Conservation (phyloP, 1,284 basidiomycete genomes). For the Meira nashicola region DNA sequence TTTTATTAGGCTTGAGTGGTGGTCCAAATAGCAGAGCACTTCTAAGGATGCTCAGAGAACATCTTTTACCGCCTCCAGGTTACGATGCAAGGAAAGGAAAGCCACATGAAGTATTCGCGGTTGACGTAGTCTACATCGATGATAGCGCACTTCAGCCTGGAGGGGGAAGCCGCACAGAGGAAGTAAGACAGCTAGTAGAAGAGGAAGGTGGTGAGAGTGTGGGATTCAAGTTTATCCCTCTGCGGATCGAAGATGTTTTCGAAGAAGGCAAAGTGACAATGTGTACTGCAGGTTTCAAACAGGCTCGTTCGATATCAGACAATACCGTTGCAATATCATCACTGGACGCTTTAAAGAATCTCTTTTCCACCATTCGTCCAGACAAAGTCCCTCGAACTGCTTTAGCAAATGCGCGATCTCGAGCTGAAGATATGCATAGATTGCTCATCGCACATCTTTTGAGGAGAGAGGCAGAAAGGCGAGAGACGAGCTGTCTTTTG, state of each 20-base stretch:
- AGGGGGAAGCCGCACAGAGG: constrained; percentile 18
- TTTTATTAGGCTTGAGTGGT: constrained; percentile 21
- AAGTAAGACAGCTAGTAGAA: constrained; percentile 23
- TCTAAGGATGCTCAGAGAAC: constrained; percentile 9
- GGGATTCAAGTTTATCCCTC: constrained; percentile 22
- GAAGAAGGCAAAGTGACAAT: constrained; percentile 3
- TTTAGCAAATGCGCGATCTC: constrained; percentile 30
- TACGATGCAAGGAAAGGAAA: constrained; percentile 9
- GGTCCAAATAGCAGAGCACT: constrained; percentile 17
- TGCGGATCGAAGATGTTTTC: constrained; percentile 33
- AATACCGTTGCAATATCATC: constrained; percentile 2
- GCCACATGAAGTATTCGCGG: constrained; percentile 27
- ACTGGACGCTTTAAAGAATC: constrained; percentile 17
- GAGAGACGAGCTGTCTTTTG: constrained; percentile 30
- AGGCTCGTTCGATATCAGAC: not conserved
- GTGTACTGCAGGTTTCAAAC: constrained; percentile 6
- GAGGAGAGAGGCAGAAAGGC: constrained; percentile 20
- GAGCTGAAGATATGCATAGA: constrained; percentile 38
- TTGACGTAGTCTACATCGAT: constrained; percentile 42
- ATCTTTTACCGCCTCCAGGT: not conserved
- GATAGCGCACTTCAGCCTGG: constrained; percentile 20
- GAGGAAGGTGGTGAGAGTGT: constrained; percentile 21
- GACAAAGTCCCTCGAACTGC: constrained; percentile 23
- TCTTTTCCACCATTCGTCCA: constrained; percentile 27
- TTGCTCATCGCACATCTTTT: constrained; percentile 29